Percentiles rank a stretch among this genome's conserved stretches.
Evolutionary conservation across 495 filamentous ascomycete genomes (phyloP).

Genomic region (Saxophila tyrrhenica): DNA sequence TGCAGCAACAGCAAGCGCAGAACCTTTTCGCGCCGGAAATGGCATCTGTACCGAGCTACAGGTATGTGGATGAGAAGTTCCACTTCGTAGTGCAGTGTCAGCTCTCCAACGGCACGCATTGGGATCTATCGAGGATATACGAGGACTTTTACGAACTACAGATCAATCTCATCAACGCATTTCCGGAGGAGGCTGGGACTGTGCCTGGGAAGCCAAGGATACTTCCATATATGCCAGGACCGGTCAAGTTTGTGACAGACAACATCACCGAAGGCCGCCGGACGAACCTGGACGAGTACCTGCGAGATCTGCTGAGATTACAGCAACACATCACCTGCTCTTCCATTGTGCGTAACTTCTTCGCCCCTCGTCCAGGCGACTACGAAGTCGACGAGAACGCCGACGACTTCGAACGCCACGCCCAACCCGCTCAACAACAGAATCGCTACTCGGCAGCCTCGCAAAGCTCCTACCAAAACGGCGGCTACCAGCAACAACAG

Average conservation of each 20-base stretch:
- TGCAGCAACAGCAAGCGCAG: constrained; percentile 25
- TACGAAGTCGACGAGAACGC: constrained; percentile 64
- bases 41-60: constrained; percentile 84
- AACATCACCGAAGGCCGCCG: constrained; percentile 88
- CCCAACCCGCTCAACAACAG: constrained; percentile 8
- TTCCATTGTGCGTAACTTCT: constrained; percentile 75
- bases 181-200: constrained; percentile 83
- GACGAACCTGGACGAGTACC: constrained; percentile 85
- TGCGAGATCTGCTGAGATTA: constrained; percentile 78
- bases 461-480: constrained; percentile 7
- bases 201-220: constrained; percentile 64
- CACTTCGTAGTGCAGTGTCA: constrained; percentile 94
- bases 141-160: constrained; percentile 99
- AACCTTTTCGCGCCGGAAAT: constrained; percentile 46
- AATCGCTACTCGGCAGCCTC: constrained; percentile 13
- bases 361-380: constrained; percentile 79
- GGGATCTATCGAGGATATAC: constrained; percentile 88
- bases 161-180: constrained; percentile 85
- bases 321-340: constrained; percentile 73
- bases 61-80: constrained; percentile 94
- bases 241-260: constrained; percentile 95
- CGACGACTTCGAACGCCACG: constrained; percentile 22
- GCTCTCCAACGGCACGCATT: constrained; percentile 82
- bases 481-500: constrained; percentile 8
- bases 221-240: constrained; percentile 96